Evolutionary conservation across 441 rosid genomes (phyloP).

Genomic region (Brassica hybrid): DNA sequence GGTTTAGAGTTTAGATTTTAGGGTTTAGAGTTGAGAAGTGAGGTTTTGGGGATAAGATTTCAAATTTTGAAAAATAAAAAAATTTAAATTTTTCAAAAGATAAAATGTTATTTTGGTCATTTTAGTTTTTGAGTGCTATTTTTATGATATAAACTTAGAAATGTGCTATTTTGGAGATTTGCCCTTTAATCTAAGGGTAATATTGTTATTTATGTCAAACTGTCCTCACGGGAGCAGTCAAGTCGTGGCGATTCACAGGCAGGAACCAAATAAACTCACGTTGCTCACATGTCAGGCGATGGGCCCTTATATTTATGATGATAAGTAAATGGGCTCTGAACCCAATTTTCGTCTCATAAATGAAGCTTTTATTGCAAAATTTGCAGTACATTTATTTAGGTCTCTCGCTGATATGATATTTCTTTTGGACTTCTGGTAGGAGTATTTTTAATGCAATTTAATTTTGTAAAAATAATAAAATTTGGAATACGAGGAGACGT

Average conservation of each 20-base stretch:
- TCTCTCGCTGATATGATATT: neutral
- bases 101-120: no score
- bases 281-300: neutral
- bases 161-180: no score
- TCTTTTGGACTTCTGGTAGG: neutral
- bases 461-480: neutral
- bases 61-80: no score
- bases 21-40: no score
- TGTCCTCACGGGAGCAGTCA: no score
- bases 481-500: conserved; percentile 27
- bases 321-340: conserved; percentile 20
- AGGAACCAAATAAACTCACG: conserved; percentile 3
- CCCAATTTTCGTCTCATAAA: conserved; percentile 10
- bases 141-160: no score
- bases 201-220: no score
- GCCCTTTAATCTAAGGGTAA: no score
- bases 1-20: no score
- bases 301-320: conserved; percentile 17
- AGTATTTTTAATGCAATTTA: conserved; percentile 1
- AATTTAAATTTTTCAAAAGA: no score
- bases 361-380: neutral
- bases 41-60: no score
- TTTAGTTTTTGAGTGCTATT: no score
- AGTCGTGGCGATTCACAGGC: conserved; percentile 33
- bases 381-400: neutral